These are phyloP conservation scores for Ceriops zippeliana DNA, from an alignment of 345 rosid genomes.

Conservation along the genomic window DNA sequence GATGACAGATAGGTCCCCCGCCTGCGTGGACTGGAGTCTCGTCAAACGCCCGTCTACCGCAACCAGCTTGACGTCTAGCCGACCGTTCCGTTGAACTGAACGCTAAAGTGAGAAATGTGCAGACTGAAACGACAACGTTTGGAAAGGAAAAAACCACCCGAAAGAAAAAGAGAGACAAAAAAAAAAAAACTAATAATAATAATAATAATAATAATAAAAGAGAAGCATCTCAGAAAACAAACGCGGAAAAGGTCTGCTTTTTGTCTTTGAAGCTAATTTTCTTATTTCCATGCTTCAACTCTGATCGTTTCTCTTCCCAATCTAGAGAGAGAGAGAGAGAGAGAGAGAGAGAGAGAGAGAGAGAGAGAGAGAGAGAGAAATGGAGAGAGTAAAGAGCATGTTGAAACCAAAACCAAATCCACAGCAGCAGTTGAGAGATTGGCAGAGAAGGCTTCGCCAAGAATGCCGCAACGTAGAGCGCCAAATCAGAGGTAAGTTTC, in stretches of 20 bases:
- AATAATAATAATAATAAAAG: no score
- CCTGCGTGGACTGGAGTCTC: no score
- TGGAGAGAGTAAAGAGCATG: conserved; percentile 37
- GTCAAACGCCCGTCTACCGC: no score
- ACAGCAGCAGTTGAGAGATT: conserved; percentile 40
- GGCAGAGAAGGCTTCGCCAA: conserved; percentile 45
- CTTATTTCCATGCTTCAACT: background rate
- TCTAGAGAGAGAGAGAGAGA: background rate
- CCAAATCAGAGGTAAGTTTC: conserved; percentile 35
- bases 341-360: conserved; percentile 19
- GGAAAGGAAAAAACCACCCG: no score
- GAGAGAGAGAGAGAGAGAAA: conserved; percentile 9
- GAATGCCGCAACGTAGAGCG: conserved; percentile 44
- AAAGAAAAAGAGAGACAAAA: no score
- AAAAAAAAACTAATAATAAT: no score
- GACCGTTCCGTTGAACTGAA: no score
- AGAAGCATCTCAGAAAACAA: background rate
- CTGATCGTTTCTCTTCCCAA: background rate
- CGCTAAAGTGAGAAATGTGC: no score
- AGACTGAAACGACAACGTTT: no score
- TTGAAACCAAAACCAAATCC: conserved; percentile 40
- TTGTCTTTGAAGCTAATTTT: conserved; percentile 11
- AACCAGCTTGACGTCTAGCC: no score
- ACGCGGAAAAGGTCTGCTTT: conserved; percentile 16
- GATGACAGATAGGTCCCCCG: no score